These are phyloP conservation scores for Tremella fuciformis DNA, from an alignment of 768 basidiomycete species.

Conservation along the genomic window DNA sequence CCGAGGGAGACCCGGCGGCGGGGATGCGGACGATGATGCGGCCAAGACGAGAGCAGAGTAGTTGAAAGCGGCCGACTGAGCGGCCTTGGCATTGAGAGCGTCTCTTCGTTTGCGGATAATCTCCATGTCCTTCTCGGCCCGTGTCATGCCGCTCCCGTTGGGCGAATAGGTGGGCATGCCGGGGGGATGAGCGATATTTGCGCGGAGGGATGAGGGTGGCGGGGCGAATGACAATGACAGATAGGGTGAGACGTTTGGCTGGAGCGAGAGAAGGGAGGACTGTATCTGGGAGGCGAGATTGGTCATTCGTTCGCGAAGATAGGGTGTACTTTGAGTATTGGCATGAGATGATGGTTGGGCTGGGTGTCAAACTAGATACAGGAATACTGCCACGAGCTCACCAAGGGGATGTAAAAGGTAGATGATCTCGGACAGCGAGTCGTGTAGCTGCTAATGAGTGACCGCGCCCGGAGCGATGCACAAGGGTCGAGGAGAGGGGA, in stretches of 20 bases:
- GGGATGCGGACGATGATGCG: no score
- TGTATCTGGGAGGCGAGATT: constrained; percentile 21
- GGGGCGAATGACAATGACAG: constrained; percentile 14
- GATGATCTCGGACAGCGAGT: constrained; percentile 25
- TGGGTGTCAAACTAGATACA: neutral
- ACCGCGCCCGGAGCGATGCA: no score
- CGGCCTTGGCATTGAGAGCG: constrained; percentile 33
- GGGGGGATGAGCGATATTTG: neutral
- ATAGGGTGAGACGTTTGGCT: constrained; percentile 19
- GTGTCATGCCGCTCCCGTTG: neutral
- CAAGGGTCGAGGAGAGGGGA: no score
- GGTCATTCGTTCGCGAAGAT: constrained; percentile 19
- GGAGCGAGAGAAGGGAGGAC: constrained; percentile 15
- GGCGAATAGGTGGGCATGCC: no score
- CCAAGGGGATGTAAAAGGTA: constrained; percentile 25
- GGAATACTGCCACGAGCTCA: neutral
- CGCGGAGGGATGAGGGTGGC: neutral
- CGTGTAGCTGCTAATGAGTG: constrained; percentile 17
- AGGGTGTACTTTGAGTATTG: constrained; percentile 22
- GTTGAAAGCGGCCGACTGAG: neutral
- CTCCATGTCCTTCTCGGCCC: constrained; percentile 43
- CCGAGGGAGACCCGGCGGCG: no score
- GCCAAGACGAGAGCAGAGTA: no score
- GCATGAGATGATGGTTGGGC: constrained; percentile 5
- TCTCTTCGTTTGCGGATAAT: constrained; percentile 35